Conservation (phyloP, 2,329 filamentous ascomycete genomes). For the Huntiella moniliformis region DNA sequence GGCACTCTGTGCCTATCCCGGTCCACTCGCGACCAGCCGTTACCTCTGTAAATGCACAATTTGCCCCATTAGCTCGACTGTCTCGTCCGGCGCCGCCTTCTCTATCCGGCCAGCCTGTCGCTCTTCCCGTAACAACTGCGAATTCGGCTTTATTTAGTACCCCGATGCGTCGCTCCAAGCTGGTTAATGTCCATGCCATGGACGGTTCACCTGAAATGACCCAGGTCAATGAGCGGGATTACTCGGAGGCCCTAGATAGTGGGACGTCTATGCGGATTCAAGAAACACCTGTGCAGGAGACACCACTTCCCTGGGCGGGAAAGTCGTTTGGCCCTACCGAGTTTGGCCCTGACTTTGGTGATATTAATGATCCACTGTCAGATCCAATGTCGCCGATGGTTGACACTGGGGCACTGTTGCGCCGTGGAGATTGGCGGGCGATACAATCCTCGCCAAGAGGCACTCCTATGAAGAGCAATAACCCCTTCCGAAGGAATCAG, state of each 20-base stretch:
- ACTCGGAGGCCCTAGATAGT: conserved; percentile 14
- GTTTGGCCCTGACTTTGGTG: conserved; percentile 20
- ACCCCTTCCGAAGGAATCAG: conserved; percentile 17
- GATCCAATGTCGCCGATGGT: conserved; percentile 17
- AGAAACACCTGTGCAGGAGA: too few relatives aligned
- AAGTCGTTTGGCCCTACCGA: too few relatives aligned
- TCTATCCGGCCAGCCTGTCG: background rate
- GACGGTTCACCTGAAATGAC: conserved; percentile 23
- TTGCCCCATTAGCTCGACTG: background rate
- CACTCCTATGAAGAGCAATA: conserved; percentile 10
- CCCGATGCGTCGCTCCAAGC: background rate
- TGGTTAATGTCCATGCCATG: conserved; percentile 1
- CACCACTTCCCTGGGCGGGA: too few relatives aligned
- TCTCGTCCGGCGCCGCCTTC: background rate
- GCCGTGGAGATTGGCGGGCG: conserved; percentile 22
- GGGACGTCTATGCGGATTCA: too few relatives aligned
- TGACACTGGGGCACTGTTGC: conserved; percentile 20
- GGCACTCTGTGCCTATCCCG: background rate
- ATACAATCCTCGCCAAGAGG: conserved; percentile 15
- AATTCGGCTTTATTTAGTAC: background rate
- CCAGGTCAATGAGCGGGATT: conserved; percentile 38
- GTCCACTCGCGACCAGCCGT: background rate
- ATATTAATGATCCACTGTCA: conserved; percentile 22
- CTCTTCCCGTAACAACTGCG: background rate
- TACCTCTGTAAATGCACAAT: background rate